Percentiles rank a stretch among this genome's conserved stretches.
Evolutionary conservation across 2,329 filamentous ascomycete species (phyloP).

Genomic region (Exserohilum turcica): DNA sequence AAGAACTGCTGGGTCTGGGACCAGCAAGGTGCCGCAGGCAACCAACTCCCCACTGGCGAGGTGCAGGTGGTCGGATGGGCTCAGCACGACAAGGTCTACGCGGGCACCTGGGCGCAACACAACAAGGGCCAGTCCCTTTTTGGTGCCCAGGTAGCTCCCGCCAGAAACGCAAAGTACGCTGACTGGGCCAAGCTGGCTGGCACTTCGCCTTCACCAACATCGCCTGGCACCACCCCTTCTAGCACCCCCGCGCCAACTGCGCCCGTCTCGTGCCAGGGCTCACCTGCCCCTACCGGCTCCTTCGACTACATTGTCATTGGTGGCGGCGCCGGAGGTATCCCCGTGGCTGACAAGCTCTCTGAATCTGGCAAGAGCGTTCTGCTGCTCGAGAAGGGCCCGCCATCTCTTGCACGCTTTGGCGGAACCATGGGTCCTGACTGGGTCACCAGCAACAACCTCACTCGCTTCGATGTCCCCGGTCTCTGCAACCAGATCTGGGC

Average conservation of each 20-base stretch:
- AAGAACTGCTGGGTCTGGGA: conserved; percentile 55
- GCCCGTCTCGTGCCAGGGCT: conserved; percentile 45
- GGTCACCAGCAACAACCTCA: conserved; percentile 66
- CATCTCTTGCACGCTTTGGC: conserved; percentile 68
- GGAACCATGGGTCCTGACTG: conserved; percentile 66
- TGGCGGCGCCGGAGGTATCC: conserved; percentile 66
- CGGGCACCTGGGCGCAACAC: conserved; percentile 56
- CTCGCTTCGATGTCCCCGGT: conserved; percentile 73
- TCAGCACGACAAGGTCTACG: conserved; percentile 52
- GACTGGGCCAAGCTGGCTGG: conserved; percentile 48
- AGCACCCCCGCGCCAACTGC: conserved; percentile 35
- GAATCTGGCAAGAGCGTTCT: conserved; percentile 69
- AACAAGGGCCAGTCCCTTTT: conserved; percentile 62
- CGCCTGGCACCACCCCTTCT: conserved; percentile 23
- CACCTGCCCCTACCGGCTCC: conserved; percentile 49
- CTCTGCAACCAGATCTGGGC: conserved; percentile 73
- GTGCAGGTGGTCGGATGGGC: conserved; percentile 61
- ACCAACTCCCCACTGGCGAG: conserved; percentile 45
- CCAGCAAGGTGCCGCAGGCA: conserved; percentile 48
- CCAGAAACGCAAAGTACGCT: conserved; percentile 53
- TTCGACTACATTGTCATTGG: conserved; percentile 70
- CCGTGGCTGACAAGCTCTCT: conserved; percentile 64
- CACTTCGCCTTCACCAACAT: conserved; percentile 27
- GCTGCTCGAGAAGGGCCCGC: conserved; percentile 57
- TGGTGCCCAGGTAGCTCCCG: conserved; percentile 52